Evolutionary conservation across 352 stramenopile genomes (phyloP), one percentile per base, ranked within the genome.

Genomic region (Phytophthora europaea): DNA sequence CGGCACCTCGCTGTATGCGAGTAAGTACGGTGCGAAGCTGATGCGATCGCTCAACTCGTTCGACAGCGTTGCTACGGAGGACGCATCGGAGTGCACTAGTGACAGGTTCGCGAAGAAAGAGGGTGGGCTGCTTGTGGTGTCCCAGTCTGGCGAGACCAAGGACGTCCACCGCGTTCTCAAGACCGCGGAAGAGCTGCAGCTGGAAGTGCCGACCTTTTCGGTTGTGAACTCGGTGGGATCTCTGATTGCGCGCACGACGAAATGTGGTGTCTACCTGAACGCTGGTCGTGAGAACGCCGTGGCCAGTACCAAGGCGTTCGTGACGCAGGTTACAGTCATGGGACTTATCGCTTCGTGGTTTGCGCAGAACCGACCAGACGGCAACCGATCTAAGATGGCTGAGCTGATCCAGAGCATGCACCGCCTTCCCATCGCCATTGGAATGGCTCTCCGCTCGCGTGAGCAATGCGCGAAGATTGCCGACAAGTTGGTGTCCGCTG

Each of bases 281-380:
- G 98, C 98, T 28, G 98, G 98, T 34, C 94, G 97, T 50, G 98
- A 99, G 73, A 99, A 98, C 70, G 97, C 97, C 6, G 98, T 99
- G 13, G 98, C 98, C 5, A 99, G 94, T 75, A 99, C 98, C 38
- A 99, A 99, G 85, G 98, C 98, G 0, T 99, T 99, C 72, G 99
- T 98, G 16, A 99, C 97, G 18, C 98, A 99, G 76, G 97, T 94
- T 43, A 98, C 93, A 0, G 93, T 98, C 65, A 89, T 98, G 81
- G 89, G 88, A 2, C 80, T 98, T 16, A 97, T 98, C 72, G 90
- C 93, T 15, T 82, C 89, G 7, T 98, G 93, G 93, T 89, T 98
- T 86, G 94, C 93, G 43, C 93, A 99, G 81, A 94, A 90, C 90
- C 92, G 76, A 53, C 57, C 82, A 7, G 79, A 91, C n/a, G 84